Base-by-base conservation (phyloP, 2,329 filamentous ascomycete genomes). In the Ophiognomonia clavigignenti-juglandacearum region DNA sequence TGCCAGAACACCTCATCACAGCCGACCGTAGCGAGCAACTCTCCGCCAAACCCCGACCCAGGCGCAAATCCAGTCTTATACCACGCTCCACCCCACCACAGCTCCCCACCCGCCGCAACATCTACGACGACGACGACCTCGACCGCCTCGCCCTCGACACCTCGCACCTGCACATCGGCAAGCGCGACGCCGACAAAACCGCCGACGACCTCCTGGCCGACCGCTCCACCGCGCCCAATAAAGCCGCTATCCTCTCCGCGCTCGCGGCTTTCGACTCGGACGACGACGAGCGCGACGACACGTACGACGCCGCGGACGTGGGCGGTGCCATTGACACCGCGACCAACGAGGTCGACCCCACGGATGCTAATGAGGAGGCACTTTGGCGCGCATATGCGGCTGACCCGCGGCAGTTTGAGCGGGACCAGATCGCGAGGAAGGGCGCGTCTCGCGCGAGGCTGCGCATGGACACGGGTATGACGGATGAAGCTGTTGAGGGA, bases 231-330 rank as follows among this genome's bases (percentile, higher is more conserved):
- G 81, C 83, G 4, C 80, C 85, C 2, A 83, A 83, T 57, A 96
- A 95, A 68, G 88, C 89, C 0, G 85, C 89, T 10, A 96, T 96
- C 56, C 70, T 96, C 20, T 88, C 91, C 3, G 92, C 92, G 0
- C 78, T 97, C 3, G 88, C 89, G 14, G 78, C 85, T 1, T 96
- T 97, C 56, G 91, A 97, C 67, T 85, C 85, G 0, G 92, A 97
- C 57, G 93, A 97, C 56, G 93, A 98, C 63, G 93, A 98, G 68
- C 81, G 90, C 29, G 93, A 98, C 64, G 93, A 98, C 63, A 97
- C 92, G 0, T 98, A 98, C 61, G 93, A 98, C 58, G 82, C 85
- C 2, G 88, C 83, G 41, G 93, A 97, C 60, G 89, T 97, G 2
- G 93, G 93, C 29, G 91, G 92, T 19, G 88, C 87, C 0, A 83